Base-by-base conservation (phyloP, 2,329 filamentous ascomycete genomes). In the Claviceps africana region DNA sequence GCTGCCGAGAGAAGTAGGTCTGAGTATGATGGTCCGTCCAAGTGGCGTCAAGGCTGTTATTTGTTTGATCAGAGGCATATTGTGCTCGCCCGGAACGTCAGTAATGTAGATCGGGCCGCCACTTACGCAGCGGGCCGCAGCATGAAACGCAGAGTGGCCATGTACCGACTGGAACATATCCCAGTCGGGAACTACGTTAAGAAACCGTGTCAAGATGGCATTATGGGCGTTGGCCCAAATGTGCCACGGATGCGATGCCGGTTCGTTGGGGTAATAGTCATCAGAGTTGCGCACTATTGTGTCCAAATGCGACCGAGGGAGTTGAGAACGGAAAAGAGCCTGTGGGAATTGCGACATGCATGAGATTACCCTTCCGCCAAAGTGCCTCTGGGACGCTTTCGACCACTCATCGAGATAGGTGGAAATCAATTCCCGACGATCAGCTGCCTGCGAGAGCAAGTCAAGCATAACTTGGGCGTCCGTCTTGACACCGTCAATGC, bases 71-170 rank as follows among this genome's bases (percentile, higher is more conserved):
- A 98, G 67, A 6, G 75, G 68, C 31, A 89, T 61, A 61, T 95
- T 77, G 65, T 97, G 88, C 54, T 87, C 70, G 0, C 88, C 90
- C 0, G 91, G 91, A 0, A 82, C 78, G 66, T 98, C 93, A 0
- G 91, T 97, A 64, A 98, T 90, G 61, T 94, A 96, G 42, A 98
- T 85, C 0, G 91, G 93, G 0, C 93, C 93, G 9, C 93, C 93
- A 47, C 85, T 90, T 10, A 98, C 74, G 65, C 88, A 95, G 47
- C 93, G 79, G 2, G 89, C 90, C 1, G 93, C 91, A 4, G 88
- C 93, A 60, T 98, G 93, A 63, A 93, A 95, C 0, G 77, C 79
- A 0, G 85, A 86, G 64, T 87, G 95, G 25, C 74, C 70, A 55
- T 82, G 77, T 1, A 70, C 69, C 1, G 80, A 82, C 59, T 83